Evolutionary conservation across 2,329 filamentous ascomycete species (phyloP).

Genomic region (Fusarium multiceps): DNA sequence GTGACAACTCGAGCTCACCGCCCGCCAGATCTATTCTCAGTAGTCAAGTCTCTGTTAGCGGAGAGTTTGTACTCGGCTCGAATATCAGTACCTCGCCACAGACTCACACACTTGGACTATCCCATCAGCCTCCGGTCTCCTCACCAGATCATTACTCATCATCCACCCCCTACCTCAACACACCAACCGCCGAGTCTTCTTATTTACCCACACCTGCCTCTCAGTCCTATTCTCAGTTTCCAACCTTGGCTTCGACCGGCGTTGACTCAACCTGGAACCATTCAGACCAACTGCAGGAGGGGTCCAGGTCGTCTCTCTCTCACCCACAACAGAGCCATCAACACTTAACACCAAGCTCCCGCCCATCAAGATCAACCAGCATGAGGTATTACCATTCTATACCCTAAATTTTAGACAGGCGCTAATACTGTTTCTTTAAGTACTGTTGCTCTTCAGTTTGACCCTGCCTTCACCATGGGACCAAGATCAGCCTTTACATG

Average conservation of each 20-base stretch:
- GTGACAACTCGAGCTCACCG: conserved; percentile 46
- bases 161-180: conserved; percentile 40
- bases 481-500: conserved; percentile 62
- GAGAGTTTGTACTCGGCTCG: conserved; percentile 36
- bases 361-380: conserved; percentile 27
- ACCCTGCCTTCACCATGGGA: conserved; percentile 64
- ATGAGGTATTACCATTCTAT: conserved; percentile 40
- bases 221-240: conserved; percentile 44
- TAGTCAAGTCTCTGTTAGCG: conserved; percentile 37
- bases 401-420: neutral
- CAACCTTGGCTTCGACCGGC: conserved; percentile 35
- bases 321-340: conserved; percentile 33
- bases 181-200: conserved; percentile 39
- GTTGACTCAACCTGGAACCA: conserved; percentile 43
- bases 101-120: conserved; percentile 34
- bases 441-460: conserved; percentile 64
- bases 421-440: conserved; percentile 45
- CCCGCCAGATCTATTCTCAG: conserved; percentile 42
- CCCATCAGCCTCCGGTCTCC: conserved; percentile 38
- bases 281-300: conserved; percentile 34
- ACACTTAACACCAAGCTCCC: conserved; percentile 23
- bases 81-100: conserved; percentile 42
- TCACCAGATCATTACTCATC: conserved; percentile 43
- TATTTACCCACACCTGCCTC: conserved; percentile 42
- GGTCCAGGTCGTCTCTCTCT: conserved; percentile 29